These are phyloP conservation scores for Astragalus glycyphyllos DNA, from an alignment of 306 rosid genomes.

Conservation along the genomic window DNA sequence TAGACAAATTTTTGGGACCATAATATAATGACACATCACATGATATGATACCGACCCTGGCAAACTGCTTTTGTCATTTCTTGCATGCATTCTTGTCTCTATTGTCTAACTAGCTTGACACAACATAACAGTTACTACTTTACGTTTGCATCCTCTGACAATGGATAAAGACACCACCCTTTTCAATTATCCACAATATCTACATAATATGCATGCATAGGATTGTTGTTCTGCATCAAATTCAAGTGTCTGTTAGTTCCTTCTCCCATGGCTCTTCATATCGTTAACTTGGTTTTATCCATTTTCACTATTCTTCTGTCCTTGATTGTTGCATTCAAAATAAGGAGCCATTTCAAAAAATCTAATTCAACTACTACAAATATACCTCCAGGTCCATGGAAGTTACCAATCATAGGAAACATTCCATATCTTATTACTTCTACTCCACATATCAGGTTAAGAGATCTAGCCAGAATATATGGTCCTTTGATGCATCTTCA, in stretches of 20 bases:
- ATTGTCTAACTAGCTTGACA: too few relatives aligned
- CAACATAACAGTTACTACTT: too few relatives aligned
- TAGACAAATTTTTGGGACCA: too few relatives aligned
- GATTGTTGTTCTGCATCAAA: too few relatives aligned
- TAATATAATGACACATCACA: too few relatives aligned
- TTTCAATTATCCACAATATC: too few relatives aligned
- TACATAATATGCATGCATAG: too few relatives aligned
- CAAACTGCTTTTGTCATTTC: too few relatives aligned
- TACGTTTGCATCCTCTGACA: too few relatives aligned
- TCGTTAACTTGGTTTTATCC: neutral
- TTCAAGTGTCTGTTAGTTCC: neutral
- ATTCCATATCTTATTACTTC: slow-evolving; percentile 17
- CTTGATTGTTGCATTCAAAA: neutral
- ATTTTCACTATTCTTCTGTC: neutral
- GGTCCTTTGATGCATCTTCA: slow-evolving; percentile 48
- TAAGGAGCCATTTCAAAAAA: neutral
- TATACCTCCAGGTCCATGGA: slow-evolving; percentile 43
- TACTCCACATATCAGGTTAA: slow-evolving; percentile 32
- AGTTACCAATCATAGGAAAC: slow-evolving; percentile 42
- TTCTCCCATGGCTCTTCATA: neutral
- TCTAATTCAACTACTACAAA: neutral
- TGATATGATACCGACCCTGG: too few relatives aligned
- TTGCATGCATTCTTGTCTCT: too few relatives aligned
- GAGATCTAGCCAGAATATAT: slow-evolving; percentile 26
- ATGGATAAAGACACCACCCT: too few relatives aligned